These are phyloP conservation scores for Moesziomyces parantarcticus DNA, from an alignment of 1,284 basidiomycete species.

Conservation along the genomic window DNA sequence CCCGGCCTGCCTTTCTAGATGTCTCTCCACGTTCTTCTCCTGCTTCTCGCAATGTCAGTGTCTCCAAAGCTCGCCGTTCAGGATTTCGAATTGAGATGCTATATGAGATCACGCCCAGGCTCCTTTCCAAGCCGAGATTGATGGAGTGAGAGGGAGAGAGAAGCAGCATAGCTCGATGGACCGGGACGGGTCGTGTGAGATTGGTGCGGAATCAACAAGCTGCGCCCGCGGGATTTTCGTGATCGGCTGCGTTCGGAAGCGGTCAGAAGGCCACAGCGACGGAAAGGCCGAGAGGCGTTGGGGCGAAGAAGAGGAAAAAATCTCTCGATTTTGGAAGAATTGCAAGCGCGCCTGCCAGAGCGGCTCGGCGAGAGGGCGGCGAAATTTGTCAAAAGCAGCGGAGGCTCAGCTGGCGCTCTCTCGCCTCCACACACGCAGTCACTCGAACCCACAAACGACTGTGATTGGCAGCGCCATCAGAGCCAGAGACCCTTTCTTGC, in stretches of 20 bases:
- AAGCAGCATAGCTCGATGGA: no score
- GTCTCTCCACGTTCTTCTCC: no score
- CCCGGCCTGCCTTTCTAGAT: slow-evolving; percentile 43
- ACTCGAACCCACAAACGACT: background rate
- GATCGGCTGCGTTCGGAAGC: slow-evolving; percentile 25
- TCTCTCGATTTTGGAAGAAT: slow-evolving; percentile 8
- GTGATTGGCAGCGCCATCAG: background rate
- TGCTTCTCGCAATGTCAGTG: no score
- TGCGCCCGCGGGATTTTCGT: background rate
- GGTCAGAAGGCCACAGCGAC: slow-evolving; percentile 6
- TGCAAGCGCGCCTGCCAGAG: no score
- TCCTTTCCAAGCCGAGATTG: no score
- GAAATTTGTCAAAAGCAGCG: background rate
- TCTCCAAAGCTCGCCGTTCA: no score
- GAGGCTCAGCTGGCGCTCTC: background rate
- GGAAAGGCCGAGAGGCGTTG: no score
- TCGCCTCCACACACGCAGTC: background rate
- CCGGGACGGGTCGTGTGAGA: slow-evolving; percentile 6
- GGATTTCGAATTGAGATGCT: no score
- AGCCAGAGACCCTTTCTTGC: background rate
- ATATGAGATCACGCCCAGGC: no score
- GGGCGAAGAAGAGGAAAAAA: background rate
- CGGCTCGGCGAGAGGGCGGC: no score
- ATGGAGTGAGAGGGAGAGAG: no score
- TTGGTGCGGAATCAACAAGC: background rate